A percentile compares a stretch with the other conserved stretches of the same genome.
Conservation (phyloP, 306 rosid genomes). For the cucumber (Cucumis sativus) region DNA sequence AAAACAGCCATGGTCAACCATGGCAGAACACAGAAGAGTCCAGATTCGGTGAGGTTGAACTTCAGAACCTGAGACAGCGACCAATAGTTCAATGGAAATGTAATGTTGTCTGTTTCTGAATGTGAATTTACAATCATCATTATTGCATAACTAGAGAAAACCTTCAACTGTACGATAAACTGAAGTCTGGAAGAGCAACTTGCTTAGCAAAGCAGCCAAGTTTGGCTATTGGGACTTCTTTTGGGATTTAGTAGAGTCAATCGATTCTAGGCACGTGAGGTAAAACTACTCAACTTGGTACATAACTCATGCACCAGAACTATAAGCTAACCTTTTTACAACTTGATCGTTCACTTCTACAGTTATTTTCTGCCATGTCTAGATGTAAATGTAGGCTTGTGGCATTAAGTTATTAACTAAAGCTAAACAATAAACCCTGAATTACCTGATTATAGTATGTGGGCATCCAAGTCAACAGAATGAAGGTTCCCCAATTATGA, state of each 20-base stretch:
- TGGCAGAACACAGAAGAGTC: slow-evolving; percentile 88
- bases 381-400: not conserved
- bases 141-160: not conserved
- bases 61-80: slow-evolving; percentile 65
- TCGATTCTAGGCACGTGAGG: not conserved
- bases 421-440: not conserved
- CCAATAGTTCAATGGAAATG: not conserved
- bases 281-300: not conserved
- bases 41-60: slow-evolving; percentile 95
- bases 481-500: slow-evolving; percentile 97
- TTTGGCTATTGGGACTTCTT: not conserved
- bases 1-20: slow-evolving; percentile 96
- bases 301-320: not conserved
- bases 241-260: not conserved
- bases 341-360: not conserved
- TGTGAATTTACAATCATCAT: not conserved
- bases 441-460: slow-evolving; percentile 94
- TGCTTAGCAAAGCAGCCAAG: not conserved
- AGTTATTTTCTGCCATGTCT: not conserved
- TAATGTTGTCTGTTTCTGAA: not conserved
- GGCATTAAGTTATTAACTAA: not conserved
- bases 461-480: slow-evolving; percentile 96
- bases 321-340: not conserved
- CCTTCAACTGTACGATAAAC: not conserved
- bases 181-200: not conserved